Conservation (phyloP, 192 early-diverging fungal genomes). For the Dissophora globulifera region DNA sequence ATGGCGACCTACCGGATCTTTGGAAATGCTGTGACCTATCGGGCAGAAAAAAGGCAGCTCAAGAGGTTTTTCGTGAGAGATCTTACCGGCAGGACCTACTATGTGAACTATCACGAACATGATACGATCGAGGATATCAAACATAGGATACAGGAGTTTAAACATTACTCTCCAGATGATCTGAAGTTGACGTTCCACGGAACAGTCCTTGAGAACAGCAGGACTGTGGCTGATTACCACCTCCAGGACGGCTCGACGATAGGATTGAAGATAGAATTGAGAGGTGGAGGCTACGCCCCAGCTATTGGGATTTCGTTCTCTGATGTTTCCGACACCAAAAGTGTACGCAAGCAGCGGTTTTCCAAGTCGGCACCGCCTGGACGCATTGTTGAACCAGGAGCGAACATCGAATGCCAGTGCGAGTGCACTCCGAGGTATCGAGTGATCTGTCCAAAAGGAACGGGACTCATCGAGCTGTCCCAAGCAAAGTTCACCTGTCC, state of each 20-base stretch:
- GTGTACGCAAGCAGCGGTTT: neutral
- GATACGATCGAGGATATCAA: no score
- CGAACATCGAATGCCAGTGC: conserved; percentile 15
- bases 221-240: neutral
- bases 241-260: neutral
- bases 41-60: neutral
- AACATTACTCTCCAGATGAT: no score
- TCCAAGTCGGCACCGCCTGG: neutral
- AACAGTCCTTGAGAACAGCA: no score
- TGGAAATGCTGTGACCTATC: neutral
- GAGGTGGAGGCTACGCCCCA: neutral
- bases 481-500: neutral
- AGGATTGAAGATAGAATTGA: neutral
- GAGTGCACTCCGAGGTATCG: neutral
- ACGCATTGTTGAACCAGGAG: neutral
- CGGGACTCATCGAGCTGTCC: conserved; percentile 5
- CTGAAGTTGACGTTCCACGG: no score
- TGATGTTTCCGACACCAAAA: neutral
- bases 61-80: neutral
- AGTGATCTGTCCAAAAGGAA: neutral
- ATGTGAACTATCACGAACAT: no score
- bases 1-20: neutral
- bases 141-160: no score
- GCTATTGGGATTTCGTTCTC: neutral
- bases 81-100: neutral